Evolutionary conservation across 208 protist species (phyloP).

Genomic region (Acanthamoeba quina): DNA sequence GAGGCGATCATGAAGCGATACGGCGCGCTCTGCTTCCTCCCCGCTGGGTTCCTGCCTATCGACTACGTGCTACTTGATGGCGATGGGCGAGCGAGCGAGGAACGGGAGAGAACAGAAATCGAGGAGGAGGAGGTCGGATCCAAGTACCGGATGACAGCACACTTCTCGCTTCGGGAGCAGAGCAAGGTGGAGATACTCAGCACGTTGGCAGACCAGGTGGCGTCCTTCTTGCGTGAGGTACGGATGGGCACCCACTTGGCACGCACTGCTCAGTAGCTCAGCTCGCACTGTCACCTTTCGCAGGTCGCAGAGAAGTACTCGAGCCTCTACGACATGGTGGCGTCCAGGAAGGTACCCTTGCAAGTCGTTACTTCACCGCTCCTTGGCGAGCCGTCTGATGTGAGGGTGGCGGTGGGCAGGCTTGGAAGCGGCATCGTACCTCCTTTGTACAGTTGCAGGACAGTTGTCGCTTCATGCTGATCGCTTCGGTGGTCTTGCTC

Average conservation of each 20-base stretch:
- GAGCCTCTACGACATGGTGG: slow-evolving; percentile 18
- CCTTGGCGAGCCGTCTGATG: too few species aligned
- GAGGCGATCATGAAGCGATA: slow-evolving; percentile 1
- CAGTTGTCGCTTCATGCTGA: slow-evolving; percentile 29
- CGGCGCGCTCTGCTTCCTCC: slow-evolving; percentile 7
- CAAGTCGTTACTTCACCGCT: too few species aligned
- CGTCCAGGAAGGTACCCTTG: slow-evolving; percentile 13
- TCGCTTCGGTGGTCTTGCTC: not conserved
- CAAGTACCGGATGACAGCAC: not conserved
- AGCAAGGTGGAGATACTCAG: slow-evolving; percentile 50
- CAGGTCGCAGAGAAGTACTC: slow-evolving; percentile 24
- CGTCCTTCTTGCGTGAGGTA: slow-evolving; percentile 35
- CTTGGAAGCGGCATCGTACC: slow-evolving; percentile 40
- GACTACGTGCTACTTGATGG: not conserved
- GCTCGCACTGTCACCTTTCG: not conserved
- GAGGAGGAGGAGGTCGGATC: not conserved
- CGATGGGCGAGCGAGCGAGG: not conserved
- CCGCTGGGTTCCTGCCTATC: not conserved
- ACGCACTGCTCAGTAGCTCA: too few species aligned
- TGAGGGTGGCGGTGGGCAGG: not conserved
- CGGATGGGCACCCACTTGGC: not conserved
- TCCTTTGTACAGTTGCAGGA: slow-evolving; percentile 43
- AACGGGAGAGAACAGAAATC: not conserved
- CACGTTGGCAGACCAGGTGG: slow-evolving; percentile 14
- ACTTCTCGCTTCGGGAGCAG: slow-evolving; percentile 49